phyloP scores from a whole-genome alignment of 768 basidiomycete genomes.

The Rhizopogon sp. region DNA sequence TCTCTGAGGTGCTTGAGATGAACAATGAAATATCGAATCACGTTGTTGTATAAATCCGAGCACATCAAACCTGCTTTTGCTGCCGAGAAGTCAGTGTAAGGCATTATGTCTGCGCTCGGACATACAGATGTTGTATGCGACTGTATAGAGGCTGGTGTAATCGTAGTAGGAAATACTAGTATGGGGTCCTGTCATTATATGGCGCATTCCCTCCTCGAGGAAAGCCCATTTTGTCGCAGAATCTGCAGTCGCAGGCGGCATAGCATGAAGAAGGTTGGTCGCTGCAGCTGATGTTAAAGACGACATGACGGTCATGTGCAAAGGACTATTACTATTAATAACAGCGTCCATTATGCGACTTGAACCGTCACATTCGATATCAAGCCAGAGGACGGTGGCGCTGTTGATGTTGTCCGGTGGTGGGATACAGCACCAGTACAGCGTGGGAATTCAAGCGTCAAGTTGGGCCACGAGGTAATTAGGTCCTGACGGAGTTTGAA shows the following conservation, averaged over 20 bases:
- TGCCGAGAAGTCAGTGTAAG: constrained; percentile 23
- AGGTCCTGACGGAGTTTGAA: too few relatives aligned
- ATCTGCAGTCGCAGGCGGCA: constrained; percentile 68
- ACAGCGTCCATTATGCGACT: too few relatives aligned
- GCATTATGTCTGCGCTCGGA: constrained; percentile 71
- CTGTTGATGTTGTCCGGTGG: too few relatives aligned
- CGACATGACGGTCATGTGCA: constrained; percentile 27
- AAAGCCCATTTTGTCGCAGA: constrained; percentile 84
- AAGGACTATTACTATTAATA: constrained; percentile 11
- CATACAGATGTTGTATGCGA: constrained; percentile 97
- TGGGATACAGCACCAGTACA: too few relatives aligned
- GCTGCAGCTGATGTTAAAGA: constrained; percentile 30
- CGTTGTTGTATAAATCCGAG: constrained; percentile 92
- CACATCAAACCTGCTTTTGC: constrained; percentile 95
- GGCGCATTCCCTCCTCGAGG: constrained; percentile 81
- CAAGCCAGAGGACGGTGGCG: too few relatives aligned
- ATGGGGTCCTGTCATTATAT: constrained; percentile 88
- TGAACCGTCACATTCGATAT: too few relatives aligned
- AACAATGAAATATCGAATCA: constrained; percentile 83
- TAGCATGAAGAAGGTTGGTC: constrained; percentile 33
- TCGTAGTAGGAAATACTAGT: constrained; percentile 85
- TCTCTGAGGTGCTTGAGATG: constrained; percentile 69
- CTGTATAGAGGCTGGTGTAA: constrained; percentile 87
- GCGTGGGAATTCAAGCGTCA: too few relatives aligned
- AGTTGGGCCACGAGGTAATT: too few relatives aligned